Base-by-base conservation (phyloP, 2,329 filamentous ascomycete genomes). In the Cytospora piceicola region DNA sequence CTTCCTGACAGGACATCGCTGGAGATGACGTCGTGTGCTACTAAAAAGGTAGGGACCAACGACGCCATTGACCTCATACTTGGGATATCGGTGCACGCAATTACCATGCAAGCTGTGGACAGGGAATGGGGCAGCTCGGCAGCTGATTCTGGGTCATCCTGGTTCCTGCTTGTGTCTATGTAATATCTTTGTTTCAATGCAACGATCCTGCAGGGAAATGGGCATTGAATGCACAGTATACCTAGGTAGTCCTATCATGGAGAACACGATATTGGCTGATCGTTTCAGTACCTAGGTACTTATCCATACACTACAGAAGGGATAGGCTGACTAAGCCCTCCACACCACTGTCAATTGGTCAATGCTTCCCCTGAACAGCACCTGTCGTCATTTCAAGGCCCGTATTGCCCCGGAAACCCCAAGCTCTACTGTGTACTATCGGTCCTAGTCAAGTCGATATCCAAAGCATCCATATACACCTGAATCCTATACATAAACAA, bases 31-130 rank as follows among this genome's bases (percentile, higher is more conserved):
- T 63, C 61, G 55, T 57, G 53, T 63, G 53, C 54, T 51, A 57
- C 56, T 30, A 42, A 51, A 30, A 17, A 29, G 46, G 39, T 46
- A 39, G 60, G 46, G 53, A 42, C 53, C 49, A 39, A n/a, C 53
- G 30, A 63, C 61, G 61, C 61, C 61, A 63, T 55, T 42, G 53
- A 63, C 61, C 61, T 63, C 61, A 63, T 63, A 57, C n/a, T 9
- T 49, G 46, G 46, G n/a, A 12, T 24, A n/a, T 49, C n/a, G 22
- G n/a, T 24, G 46, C n/a, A 12, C 46, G 46, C 20, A 24, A 49
- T 12, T 14, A 22, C 42, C 20, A n/a, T 22, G 42, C n/a, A 24
- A 22, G 22, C n/a, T 4, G 12, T 49, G 4, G 12, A n/a, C n/a
- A 49, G 46, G 46, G 46, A 49, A 49, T 49, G 46, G 11, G 12